phyloP scores from a whole-genome alignment of 495 filamentous ascomycete genomes.

The Poronia punctata region DNA sequence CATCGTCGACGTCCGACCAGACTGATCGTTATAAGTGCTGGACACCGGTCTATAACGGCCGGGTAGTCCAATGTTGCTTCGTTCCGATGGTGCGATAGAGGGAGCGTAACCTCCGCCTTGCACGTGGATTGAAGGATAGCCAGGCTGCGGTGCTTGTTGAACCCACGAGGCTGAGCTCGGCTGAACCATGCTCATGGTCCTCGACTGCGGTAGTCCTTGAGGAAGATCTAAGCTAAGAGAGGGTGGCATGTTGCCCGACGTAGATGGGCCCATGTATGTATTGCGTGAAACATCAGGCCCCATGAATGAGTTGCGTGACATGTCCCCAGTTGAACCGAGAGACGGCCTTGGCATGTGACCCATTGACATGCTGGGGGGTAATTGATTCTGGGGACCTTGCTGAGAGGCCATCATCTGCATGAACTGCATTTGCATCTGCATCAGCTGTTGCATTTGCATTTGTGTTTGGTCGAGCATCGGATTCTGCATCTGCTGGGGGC shows the following conservation, averaged over 20 bases:
- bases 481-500: conserved; percentile 28
- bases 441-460: conserved; percentile 80
- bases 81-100: conserved; percentile 85
- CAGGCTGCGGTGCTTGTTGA: conserved; percentile 30
- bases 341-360: conserved; percentile 28
- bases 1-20: conserved; percentile 43
- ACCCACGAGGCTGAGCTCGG: conserved; percentile 52
- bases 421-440: conserved; percentile 93
- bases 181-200: conserved; percentile 79
- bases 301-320: conserved; percentile 38
- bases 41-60: conserved; percentile 92
- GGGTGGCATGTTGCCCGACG: conserved; percentile 21
- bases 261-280: conserved; percentile 14
- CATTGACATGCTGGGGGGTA: conserved; percentile 25
- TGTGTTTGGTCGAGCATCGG: conserved; percentile 63
- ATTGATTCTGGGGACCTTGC: conserved; percentile 20
- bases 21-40: conserved; percentile 25
- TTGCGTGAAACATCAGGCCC: conserved; percentile 32
- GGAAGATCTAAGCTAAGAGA: conserved; percentile 27
- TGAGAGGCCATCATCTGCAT: conserved; percentile 67
- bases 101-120: conserved; percentile 45
- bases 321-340: conserved; percentile 28
- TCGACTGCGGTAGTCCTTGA: conserved; percentile 32
- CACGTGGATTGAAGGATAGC: conserved; percentile 42
- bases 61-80: conserved; percentile 84